Percentiles rank a stretch among this genome's conserved stretches.
These are phyloP conservation scores for Coriaria nepalensis DNA, from an alignment of 306 rosid genomes.

Conservation along the genomic window DNA sequence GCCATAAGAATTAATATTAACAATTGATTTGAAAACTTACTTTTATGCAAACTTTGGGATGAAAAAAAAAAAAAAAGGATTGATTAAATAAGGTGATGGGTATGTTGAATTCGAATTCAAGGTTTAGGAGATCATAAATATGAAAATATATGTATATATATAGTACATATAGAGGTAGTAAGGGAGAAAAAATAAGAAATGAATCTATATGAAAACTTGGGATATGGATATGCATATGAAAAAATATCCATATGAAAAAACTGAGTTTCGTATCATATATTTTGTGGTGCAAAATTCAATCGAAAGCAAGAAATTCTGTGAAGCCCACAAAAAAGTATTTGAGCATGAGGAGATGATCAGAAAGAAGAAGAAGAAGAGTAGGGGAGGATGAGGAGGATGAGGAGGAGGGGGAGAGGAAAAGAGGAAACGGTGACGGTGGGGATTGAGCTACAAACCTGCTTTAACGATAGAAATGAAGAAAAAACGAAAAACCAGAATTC, in stretches of 20 bases:
- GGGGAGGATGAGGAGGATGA: conserved; percentile 9
- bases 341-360: background rate
- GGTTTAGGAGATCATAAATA: too few relatives aligned
- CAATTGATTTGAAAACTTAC: too few relatives aligned
- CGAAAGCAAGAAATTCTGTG: conserved; percentile 9
- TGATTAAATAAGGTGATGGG: too few relatives aligned
- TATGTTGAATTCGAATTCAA: too few relatives aligned
- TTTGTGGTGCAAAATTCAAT: background rate
- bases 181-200: too few relatives aligned
- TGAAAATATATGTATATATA: too few relatives aligned
- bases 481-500: conserved; percentile 22
- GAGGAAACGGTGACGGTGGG: conserved; percentile 29
- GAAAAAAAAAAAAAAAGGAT: too few relatives aligned
- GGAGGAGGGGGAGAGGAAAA: conserved; percentile 17
- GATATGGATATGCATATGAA: background rate
- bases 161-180: too few relatives aligned
- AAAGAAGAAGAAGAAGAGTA: conserved; percentile 1
- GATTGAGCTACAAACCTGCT: conserved; percentile 51
- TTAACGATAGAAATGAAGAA: conserved; percentile 31
- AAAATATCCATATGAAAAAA: background rate
- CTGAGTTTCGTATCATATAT: background rate
- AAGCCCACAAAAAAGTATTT: conserved; percentile 16
- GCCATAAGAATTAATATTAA: too few relatives aligned
- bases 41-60: too few relatives aligned
- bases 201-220: too few relatives aligned